Base-by-base conservation (phyloP, 1,139 yeast genomes). In the Meyerozyma elateridarum region DNA sequence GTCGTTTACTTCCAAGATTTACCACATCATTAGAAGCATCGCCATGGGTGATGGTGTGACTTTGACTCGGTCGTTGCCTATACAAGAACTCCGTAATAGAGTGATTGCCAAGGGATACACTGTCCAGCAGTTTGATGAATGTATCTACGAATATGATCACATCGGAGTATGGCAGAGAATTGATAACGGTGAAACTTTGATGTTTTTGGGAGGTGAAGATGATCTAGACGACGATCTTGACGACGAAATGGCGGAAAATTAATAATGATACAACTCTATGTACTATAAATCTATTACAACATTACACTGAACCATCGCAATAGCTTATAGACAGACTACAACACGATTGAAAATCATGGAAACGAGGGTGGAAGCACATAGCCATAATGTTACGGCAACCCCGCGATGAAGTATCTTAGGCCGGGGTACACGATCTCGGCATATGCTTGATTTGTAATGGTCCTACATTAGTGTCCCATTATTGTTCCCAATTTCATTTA, bases 31-130 rank as follows among this genome's bases (percentile, higher is more conserved):
- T 35, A 70, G 78, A 34, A 66, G 63, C 32, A 54, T 77, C 44
- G 79, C 80, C 7, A 42, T 55, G 45, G 56, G 64, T 43, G 76
- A 70, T 28, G 79, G 73, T 22, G 60, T 66, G 7, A 48, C 57
- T 15, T 44, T 52, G 12, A 53, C 59, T 34, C 56, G 59, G 38
- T 59, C 67, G 17, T 55, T 85, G 49, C 65, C 79, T n/a, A 57
- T 82, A 60, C 70, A 66, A 13, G 73, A 64, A 5, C 65, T 91
- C 38, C 72, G 75, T 39, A 79, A 79, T 39, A 69, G 88, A n/a
- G 80, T 84, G 25, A 64, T 85, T 33, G 84, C 85, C 16, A 81
- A 84, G 56, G 96, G 96, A 3, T 89, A 74, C 57, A 87, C 95
- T 0, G 79, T 79, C 44, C 76, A 78, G 42, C 91, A 88, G 52